Evolutionary conservation across 2,329 filamentous ascomycete genomes (phyloP).

Genomic region (Monosporascus sp.): DNA sequence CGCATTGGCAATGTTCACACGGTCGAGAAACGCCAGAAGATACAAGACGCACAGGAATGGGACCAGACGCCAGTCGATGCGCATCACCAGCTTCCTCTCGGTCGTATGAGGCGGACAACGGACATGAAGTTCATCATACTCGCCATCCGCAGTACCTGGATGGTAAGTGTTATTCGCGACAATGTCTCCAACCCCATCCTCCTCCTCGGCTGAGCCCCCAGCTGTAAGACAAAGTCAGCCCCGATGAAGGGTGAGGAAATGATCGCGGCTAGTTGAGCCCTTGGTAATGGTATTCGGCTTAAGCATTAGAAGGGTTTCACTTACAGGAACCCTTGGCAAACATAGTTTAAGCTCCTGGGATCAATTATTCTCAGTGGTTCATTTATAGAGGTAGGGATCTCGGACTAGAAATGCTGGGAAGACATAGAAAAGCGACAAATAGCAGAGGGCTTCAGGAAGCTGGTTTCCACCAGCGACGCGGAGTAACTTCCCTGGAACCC

Average conservation of each 20-base stretch:
- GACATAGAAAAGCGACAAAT: no score
- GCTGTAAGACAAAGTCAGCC: slow-evolving; percentile 3
- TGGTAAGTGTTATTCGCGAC: slow-evolving; percentile 22
- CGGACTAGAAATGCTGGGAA: background rate
- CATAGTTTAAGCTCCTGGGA: background rate
- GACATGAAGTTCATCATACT: slow-evolving; percentile 27
- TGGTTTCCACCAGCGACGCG: no score
- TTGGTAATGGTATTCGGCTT: no score
- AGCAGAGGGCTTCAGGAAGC: no score
- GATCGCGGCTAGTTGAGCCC: no score
- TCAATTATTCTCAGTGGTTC: background rate
- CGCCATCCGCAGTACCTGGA: slow-evolving; percentile 18
- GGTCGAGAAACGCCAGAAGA: slow-evolving; percentile 37
- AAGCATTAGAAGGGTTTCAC: background rate
- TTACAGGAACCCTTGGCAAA: slow-evolving; percentile 2
- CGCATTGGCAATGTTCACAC: slow-evolving; percentile 78
- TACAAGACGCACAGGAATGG: slow-evolving; percentile 65
- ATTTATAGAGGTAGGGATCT: background rate
- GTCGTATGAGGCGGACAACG: slow-evolving; percentile 49
- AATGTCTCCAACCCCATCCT: slow-evolving; percentile 13
- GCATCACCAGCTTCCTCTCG: slow-evolving; percentile 60
- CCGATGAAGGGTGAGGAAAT: background rate
- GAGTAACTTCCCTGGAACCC: no score
- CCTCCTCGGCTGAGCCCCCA: slow-evolving; percentile 17
- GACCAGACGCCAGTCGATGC: slow-evolving; percentile 66